A percentile compares a stretch with the other conserved stretches of the same genome.
These are phyloP conservation scores for Aspergillus nomiae DNA, from an alignment of 2,329 filamentous ascomycete genomes.

Conservation along the genomic window DNA sequence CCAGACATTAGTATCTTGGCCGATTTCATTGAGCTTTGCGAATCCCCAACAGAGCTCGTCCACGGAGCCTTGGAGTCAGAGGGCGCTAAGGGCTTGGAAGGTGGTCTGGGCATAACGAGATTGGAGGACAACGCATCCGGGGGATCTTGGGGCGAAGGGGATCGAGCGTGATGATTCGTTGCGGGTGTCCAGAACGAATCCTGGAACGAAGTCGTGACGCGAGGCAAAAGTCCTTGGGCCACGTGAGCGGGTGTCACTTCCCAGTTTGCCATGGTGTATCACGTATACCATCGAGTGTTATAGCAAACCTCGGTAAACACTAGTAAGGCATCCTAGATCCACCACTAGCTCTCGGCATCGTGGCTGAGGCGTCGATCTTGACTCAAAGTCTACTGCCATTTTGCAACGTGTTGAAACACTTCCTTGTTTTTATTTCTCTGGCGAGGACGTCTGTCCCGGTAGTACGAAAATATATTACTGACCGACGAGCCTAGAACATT, in stretches of 20 bases:
- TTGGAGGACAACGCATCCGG: conserved; percentile 8
- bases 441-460: neutral
- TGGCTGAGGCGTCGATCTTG: conserved; percentile 1
- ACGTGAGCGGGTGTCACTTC: neutral
- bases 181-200: neutral
- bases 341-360: conserved; percentile 2
- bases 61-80: neutral
- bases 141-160: conserved; percentile 2
- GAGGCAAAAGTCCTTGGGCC: neutral
- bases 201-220: neutral
- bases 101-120: conserved; percentile 2
- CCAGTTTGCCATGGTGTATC: neutral
- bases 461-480: neutral
- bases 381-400: neutral
- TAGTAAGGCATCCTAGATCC: neutral
- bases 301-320: neutral
- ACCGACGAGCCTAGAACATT: neutral
- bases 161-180: neutral
- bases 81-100: conserved; percentile 19
- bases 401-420: too few species aligned
- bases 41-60: conserved; percentile 1
- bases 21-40: conserved; percentile 11
- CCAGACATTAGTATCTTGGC: conserved; percentile 20
- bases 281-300: neutral
- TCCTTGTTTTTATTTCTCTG: neutral